Conservation (phyloP, 345 rosid genomes). For the Xanthoceras sorbifolium region DNA sequence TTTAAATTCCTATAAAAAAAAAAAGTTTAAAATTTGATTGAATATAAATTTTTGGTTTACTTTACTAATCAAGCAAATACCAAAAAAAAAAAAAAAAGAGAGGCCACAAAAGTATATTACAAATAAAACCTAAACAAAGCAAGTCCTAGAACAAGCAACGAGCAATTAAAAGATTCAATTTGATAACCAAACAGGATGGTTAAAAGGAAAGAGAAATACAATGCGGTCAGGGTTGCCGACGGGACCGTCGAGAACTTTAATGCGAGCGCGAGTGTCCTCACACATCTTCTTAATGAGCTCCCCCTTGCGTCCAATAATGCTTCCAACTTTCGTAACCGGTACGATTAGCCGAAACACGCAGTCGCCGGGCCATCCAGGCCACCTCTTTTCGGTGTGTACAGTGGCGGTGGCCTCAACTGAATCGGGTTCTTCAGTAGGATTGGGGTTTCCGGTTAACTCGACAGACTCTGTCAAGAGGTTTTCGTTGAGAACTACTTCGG, state of each 20-base stretch:
- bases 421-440: not conserved
- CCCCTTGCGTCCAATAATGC: conserved; percentile 86
- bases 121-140: too few relatives aligned
- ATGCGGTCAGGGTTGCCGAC: conserved; percentile 60
- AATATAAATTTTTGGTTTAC: too few relatives aligned
- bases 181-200: too few relatives aligned
- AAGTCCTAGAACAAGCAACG: too few relatives aligned
- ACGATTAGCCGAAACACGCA: conserved; percentile 80
- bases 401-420: not conserved
- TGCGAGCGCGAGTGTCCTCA: conserved; percentile 85
- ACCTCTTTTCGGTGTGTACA: conserved; percentile 39
- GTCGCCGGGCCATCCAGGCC: conserved; percentile 96
- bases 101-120: too few relatives aligned
- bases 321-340: conserved; percentile 72
- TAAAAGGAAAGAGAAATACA: conserved; percentile 26
- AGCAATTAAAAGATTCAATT: too few relatives aligned
- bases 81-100: too few relatives aligned
- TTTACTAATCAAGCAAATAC: too few relatives aligned
- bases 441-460: not conserved
- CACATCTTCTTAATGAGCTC: conserved; percentile 87
- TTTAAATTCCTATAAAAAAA: too few relatives aligned
- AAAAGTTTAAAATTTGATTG: too few relatives aligned
- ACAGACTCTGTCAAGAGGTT: not conserved
- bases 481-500: not conserved
- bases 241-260: conserved; percentile 76